Evolutionary conservation across 164 flowering plant species (phyloP), one percentile per base, ranked within the genome.

Genomic region (Vitis cinerea): DNA sequence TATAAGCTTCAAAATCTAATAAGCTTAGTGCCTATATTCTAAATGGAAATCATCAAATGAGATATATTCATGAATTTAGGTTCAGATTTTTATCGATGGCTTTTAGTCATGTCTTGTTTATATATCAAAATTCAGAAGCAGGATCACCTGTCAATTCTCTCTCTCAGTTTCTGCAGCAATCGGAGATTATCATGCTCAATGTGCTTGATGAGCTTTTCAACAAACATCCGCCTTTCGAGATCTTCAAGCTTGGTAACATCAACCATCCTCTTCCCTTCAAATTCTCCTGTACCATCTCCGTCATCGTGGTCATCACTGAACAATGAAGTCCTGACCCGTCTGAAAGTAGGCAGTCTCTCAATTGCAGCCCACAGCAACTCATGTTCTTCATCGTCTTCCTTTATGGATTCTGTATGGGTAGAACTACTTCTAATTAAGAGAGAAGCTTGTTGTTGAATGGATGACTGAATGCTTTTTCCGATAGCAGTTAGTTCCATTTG

Each of bases 191-290:
- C 88, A 10, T 82, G 69, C 77, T 87, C 88, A 23, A 87, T 79
- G 68, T 89, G 78, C 63, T 77, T 84, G 30, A 89, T 83, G 66
- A 89, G 85, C 75, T 77, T 87, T 57, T 87, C 83, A 10, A 89
- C 75, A 63, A 89, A 78, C 53, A 85, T 44, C 51, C 67, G 90
- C 54, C 82, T 67, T 56, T 87, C 89, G 0, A 56, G 54, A 4
- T 83, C 76, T 44, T 79, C 86, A 60, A 82, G 82, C 78, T 81
- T 80, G 23, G 78, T 74, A 50, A 83, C 84, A 72, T 83, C 83
- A 12, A 70, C 48, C n/a, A 74, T 67, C 58, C 50, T 69, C 54
- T 69, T 79, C 53, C 50, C 71, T 12, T 66, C 56, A 2, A 0
- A n/a, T 14, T 71, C 71, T 15, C 47, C 62, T 11, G 31, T 27